Base-by-base conservation (phyloP, 2,329 filamentous ascomycete species). In the Didymella arachidicola region DNA sequence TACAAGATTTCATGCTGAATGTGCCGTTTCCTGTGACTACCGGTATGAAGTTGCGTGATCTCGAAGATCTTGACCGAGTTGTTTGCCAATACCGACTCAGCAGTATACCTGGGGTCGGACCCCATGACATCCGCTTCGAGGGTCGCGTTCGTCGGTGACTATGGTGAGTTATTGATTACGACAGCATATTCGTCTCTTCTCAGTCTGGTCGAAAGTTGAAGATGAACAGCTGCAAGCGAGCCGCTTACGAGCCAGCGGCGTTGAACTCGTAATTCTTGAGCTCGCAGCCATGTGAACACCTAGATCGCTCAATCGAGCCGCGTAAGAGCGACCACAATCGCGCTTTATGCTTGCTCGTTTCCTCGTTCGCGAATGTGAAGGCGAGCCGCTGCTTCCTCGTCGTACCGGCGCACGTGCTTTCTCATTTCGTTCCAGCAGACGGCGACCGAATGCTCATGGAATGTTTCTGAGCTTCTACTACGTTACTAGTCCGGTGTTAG, bases 391-490 rank as follows among this genome's bases (percentile, higher is more conserved):
- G 44, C 50, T 53, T 53, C 50, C 44, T 19, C 32, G 49, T 41
- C 45, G 14, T 38, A 19, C 44, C 44, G 36, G 50, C 27, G 32
- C 44, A 50, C 50, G 18, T 49, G 34, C 38, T 25, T n/a, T 46
- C 34, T 30, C n/a, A 22, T 39, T 18, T 30, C n/a, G n/a, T 39
- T 18, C 25, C 41, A 34, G 39, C 32, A 50, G 32, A 41, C 39
- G 45, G 50, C 30, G 39, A 54, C 32, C 45, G 56, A 62, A 47
- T 49, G 45, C 55, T 57, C 27, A 42, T 58, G 50, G 59, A 66
- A 62, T 32, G 27, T 59, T 65, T 48, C 60, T 66, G 48, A 58
- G 54, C 46, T 51, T 54, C 57, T 63, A 62, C 55, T 57, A 57
- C 55, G 47, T 56, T 52, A 25, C 55, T 62, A 65, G 62, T 56